phyloP scores from a whole-genome alignment of 179 eudicot species.

The Carnegiea gigantea region DNA sequence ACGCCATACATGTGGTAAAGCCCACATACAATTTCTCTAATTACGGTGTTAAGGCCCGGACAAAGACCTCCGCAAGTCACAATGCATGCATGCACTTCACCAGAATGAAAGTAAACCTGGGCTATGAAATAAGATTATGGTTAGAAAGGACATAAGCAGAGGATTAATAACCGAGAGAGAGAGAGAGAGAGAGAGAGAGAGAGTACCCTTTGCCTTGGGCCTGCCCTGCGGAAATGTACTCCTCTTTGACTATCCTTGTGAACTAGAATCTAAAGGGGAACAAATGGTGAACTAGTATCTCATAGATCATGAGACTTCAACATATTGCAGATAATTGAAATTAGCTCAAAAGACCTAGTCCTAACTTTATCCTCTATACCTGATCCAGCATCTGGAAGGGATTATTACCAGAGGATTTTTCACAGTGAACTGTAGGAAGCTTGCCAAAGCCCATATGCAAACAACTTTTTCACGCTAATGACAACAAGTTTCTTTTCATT shows the following conservation, averaged over 20 bases:
- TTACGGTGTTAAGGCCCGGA: slow-evolving; percentile 58
- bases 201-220: slow-evolving; percentile 47
- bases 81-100: slow-evolving; percentile 54
- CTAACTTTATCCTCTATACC: neutral
- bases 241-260: slow-evolving; percentile 47
- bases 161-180: neutral
- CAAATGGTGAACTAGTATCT: neutral
- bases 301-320: neutral
- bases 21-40: slow-evolving; percentile 54
- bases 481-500: no score
- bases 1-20: slow-evolving; percentile 56
- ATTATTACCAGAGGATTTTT: neutral
- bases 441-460: neutral
- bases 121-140: slow-evolving; percentile 21
- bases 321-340: neutral
- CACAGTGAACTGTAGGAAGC: neutral
- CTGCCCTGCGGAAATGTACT: slow-evolving; percentile 51
- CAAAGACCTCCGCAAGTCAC: slow-evolving; percentile 61
- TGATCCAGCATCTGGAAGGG: neutral
- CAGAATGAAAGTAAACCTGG: slow-evolving; percentile 51
- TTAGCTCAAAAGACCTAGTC: neutral
- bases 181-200: neutral
- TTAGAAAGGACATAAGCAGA: slow-evolving; percentile 18
- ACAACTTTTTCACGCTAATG: neutral
- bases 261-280: slow-evolving; percentile 35